Evolutionary conservation across 257 asterid genomes (phyloP), one percentile per base, ranked within the genome.

Genomic region (Plantago major): DNA sequence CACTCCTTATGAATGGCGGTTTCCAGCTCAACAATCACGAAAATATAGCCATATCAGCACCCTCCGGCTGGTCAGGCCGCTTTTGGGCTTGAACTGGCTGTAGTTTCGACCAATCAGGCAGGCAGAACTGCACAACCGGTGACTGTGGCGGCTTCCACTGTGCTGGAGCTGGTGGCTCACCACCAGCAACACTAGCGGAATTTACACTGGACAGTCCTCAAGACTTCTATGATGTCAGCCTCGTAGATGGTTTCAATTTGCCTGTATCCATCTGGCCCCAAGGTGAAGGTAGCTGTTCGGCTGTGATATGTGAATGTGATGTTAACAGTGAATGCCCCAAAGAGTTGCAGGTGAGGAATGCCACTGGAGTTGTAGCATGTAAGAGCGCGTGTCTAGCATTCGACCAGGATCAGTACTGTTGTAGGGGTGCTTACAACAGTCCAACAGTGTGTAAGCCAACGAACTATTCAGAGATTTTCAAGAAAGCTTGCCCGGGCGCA

Each of bases 231-330:
- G 95, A 87, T 42, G 84, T 84, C 42, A 87, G 93, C 75, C 87
- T 90, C 6, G 93, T 90, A 0, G 97, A 87, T 38, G 95, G 96
- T 13, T 90, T 81, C 89, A 90, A 87, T 28, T 81, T 90, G 40
- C 40, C 40, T 4, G 7, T 33, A 33, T 33, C 40, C 6, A 33
- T 33, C 40, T 3, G 40, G 40, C 40, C 40, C 40, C 40, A 33
- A 33, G 40, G 40, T 33, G 40, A 33, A 33, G 40, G 40, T 33
- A 7, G 3, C 57, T 87, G 95, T 40, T 40, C 79, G 0, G 62
- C 75, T 11, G 83, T 78, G 30, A 55, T 63, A 9, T 88, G 92
- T 46, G 46, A 9, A 14, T 11, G 75, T 5, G 69, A 81, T 60
- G 11, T 83, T 78, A 83, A 81, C 71, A 18, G 10, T 42, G 56